Conservation (phyloP, 768 basidiomycete species). For the Floccularia luteovirens region DNA sequence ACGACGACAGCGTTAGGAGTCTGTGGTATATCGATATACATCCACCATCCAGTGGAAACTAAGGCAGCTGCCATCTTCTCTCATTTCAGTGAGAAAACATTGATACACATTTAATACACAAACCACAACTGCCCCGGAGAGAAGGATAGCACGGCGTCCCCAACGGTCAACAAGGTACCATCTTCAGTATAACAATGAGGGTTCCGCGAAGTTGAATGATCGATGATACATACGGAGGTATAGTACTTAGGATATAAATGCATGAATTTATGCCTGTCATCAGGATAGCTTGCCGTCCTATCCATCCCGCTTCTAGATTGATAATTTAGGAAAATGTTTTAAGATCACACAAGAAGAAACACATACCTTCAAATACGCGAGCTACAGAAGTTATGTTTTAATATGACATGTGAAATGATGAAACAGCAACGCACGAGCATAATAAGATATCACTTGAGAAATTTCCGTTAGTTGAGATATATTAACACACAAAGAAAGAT, state of each 20-base stretch:
- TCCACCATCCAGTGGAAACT: conserved; percentile 84
- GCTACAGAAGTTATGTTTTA: conserved; percentile 32
- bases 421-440: conserved; percentile 62
- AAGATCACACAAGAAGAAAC: not conserved
- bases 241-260: conserved; percentile 71
- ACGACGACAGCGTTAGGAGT: conserved; percentile 85
- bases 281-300: conserved; percentile 85
- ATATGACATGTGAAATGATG: not conserved
- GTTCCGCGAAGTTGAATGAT: conserved; percentile 5
- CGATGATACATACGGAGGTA: conserved; percentile 61
- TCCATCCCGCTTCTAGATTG: conserved; percentile 82
- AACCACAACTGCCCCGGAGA: conserved; percentile 79
- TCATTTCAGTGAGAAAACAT: not conserved
- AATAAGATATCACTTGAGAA: conserved; percentile 80
- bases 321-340: conserved; percentile 5
- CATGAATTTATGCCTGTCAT: conserved; percentile 94
- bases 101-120: conserved; percentile 10
- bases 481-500: conserved; percentile 11
- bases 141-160: conserved; percentile 81
- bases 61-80: conserved; percentile 76
- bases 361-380: conserved; percentile 83
- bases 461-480: conserved; percentile 4
- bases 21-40: conserved; percentile 80
- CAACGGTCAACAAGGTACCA: conserved; percentile 94
- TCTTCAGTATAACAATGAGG: conserved; percentile 25